Base-by-base conservation (phyloP, 2,329 filamentous ascomycete genomes). In the Aspergillus hortae region DNA sequence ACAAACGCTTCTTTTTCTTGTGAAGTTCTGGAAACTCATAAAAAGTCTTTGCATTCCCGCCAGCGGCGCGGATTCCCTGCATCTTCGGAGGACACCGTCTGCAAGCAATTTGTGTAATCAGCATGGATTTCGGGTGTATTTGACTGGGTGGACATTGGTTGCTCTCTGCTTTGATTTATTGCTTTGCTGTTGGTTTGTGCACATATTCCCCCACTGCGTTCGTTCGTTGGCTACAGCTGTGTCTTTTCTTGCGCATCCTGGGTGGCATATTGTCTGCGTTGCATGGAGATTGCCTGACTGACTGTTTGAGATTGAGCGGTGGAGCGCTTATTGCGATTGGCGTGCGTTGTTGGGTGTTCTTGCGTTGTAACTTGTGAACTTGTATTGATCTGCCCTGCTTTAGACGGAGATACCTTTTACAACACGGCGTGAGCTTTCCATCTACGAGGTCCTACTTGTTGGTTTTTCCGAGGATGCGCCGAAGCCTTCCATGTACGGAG, bases 111-210 rank as follows among this genome's bases (percentile, higher is more conserved):
- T 41, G 40, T 14, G 48, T 40, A 51, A 54, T 51, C 51, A 46
- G 41, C 54, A 50, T 51, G 30, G 30, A 35, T 25, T 7, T 49
- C 44, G 50, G 48, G 40, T 48, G 46, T 51, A 51, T 54, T 48
- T 38, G 48, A 46, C 35, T 17, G 49, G 33, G 19, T 38, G 56
- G 42, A 49, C 15, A 50, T 6, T 23, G 23, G 38, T 44, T 50
- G 30, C 30, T 33, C 21, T 5, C n/a, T 43, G 46, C 1, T 25
- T 48, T 45, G 15, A 44, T 36, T 30, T 33, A 19, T 42, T 46
- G 21, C 27, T 45, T 32, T 30, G 19, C 35, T 19, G 25, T 46
- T 30, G 27, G 11, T 30, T 17, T 15, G 35, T 38, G 35, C 35
- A 17, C 12, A n/a, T 38, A 38, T 38, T 9, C 35, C 19, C 19